Base-by-base conservation (phyloP, 1,284 basidiomycete genomes). In the Apiotrichum siamense region DNA sequence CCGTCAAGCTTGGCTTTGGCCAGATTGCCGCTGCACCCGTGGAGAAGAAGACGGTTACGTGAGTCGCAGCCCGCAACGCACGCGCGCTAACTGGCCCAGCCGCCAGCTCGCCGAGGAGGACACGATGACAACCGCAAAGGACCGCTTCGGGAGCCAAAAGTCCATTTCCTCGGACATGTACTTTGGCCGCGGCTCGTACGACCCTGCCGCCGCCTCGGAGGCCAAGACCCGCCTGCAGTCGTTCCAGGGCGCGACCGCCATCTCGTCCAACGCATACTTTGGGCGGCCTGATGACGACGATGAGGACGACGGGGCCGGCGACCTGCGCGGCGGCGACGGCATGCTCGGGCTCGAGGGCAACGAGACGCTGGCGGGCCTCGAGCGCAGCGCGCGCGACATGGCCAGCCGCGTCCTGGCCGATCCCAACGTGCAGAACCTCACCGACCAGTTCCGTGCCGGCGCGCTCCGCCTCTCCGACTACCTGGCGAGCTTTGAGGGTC, bases 91-190 rank as follows among this genome's bases (percentile, higher is more conserved):
- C 41, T n/a, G n/a, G 17, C 10, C 6, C 41, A 70, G 68, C 13
- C 62, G 66, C 31, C 55, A 52, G 13, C 58, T 53, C 10, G 66
- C 63, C 17, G 85, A 83, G 45, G 84, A 88, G 44, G 79, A 86
- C 44, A 82, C 84, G 1, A 52, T 56, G 11, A 89, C 82, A 13
- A 83, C 82, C 24, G 94, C 96, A 2, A 83, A 92, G 56, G 85
- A 91, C 24, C 90, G 90, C 65, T 99, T 98, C 69, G 88, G 89
- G 1, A 76, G 68, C 57, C 94, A 97, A 70, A 98, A 97, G 73
- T 77, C 76, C 44, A 97, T 99, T 70, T 96, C 91, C 5, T 94
- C 89, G 2, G 96, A 98, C 70, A 92, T 94, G 87, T 97, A 89
- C 79, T 97, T 97, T 74, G 88, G 87, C 33, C 82, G 94, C 26